Percentiles rank a stretch among this genome's conserved stretches.
phyloP scores from a whole-genome alignment of 1,139 yeast genomes.

The Scheffersomyces cryptocercus region DNA sequence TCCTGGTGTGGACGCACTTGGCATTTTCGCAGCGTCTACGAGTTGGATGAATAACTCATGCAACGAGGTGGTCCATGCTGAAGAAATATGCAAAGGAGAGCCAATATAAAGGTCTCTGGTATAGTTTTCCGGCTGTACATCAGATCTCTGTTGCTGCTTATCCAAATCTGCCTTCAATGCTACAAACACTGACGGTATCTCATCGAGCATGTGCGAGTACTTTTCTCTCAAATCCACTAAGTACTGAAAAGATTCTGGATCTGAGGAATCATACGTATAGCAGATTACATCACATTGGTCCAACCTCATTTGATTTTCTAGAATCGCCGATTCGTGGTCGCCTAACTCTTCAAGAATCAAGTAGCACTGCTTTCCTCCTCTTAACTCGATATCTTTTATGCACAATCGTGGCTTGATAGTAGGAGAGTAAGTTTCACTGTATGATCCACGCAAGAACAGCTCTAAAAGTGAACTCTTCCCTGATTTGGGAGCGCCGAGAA shows the following conservation, averaged over 20 bases:
- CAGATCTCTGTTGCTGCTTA: conserved; percentile 88
- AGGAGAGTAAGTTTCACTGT: conserved; percentile 74
- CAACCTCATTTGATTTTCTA: conserved; percentile 68
- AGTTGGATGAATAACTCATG: conserved; percentile 83
- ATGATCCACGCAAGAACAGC: conserved; percentile 75
- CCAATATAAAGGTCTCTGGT: conserved; percentile 61
- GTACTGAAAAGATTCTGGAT: conserved; percentile 90
- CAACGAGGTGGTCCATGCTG: conserved; percentile 84
- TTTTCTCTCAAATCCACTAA: conserved; percentile 65
- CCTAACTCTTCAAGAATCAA: conserved; percentile 88
- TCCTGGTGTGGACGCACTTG: conserved; percentile 79
- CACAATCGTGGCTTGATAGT: conserved; percentile 79
- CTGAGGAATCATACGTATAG: conserved; percentile 88
- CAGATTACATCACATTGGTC: conserved; percentile 92
- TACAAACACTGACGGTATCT: conserved; percentile 81
- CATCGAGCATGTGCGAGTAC: conserved; percentile 57
- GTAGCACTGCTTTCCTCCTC: conserved; percentile 95
- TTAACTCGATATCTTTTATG: conserved; percentile 90
- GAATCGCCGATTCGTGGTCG: conserved; percentile 77
- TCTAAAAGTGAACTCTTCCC: conserved; percentile 85
- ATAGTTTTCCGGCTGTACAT: conserved; percentile 83
- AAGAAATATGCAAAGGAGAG: conserved; percentile 83
- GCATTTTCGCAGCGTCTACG: conserved; percentile 84
- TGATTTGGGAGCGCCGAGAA: conserved; percentile 80
- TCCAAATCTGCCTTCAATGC: conserved; percentile 94